Percentiles rank a stretch among this genome's conserved stretches.
phyloP scores from a whole-genome alignment of 2,329 filamentous ascomycete species.

The Cladosporium cucumerinum region DNA sequence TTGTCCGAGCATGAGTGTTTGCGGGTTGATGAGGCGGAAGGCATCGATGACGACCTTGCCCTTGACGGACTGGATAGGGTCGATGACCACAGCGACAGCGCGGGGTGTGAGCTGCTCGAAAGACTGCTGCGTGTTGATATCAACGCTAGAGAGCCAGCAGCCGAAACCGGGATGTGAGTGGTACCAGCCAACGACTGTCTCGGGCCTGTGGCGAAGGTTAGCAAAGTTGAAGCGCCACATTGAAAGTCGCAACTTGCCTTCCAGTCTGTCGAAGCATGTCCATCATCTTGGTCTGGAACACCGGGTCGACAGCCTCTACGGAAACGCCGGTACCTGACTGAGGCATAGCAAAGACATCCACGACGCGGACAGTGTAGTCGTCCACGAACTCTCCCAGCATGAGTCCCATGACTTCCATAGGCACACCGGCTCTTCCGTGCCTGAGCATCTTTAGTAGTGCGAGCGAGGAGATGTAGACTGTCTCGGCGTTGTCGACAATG shows the following conservation, averaged over 20 bases:
- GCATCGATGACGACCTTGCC: conserved; percentile 99
- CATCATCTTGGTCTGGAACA: conserved; percentile 99
- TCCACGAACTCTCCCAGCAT: conserved; percentile 99
- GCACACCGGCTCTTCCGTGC: conserved; percentile 93
- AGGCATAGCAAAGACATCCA: conserved; percentile 99
- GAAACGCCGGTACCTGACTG: conserved; percentile 97
- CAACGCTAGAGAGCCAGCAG: conserved; percentile 97
- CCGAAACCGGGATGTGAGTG: conserved; percentile 98
- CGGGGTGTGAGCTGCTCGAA: conserved; percentile 97
- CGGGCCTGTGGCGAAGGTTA: conserved; percentile 59
- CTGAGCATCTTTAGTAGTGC: conserved; percentile 97
- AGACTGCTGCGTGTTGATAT: conserved; percentile 99
- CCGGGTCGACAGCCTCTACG: conserved; percentile 95
- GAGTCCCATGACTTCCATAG: conserved; percentile 99
- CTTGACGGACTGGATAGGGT: conserved; percentile 98
- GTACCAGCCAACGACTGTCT: conserved; percentile 98
- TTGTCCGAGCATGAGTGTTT: conserved; percentile 95
- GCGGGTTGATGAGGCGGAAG: conserved; percentile 96
- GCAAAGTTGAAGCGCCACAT: not conserved
- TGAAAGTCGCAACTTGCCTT: conserved; percentile 56
- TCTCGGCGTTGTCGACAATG: conserved; percentile 98
- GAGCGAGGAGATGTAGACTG: conserved; percentile 97
- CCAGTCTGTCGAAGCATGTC: conserved; percentile 98
- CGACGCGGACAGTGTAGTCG: conserved; percentile 96
- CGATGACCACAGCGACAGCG: conserved; percentile 95